A percentile compares a stretch with the other conserved stretches of the same genome.
phyloP scores from a whole-genome alignment of 1,139 yeast genomes.

The Nakaseomyces kungkrabaensis region DNA sequence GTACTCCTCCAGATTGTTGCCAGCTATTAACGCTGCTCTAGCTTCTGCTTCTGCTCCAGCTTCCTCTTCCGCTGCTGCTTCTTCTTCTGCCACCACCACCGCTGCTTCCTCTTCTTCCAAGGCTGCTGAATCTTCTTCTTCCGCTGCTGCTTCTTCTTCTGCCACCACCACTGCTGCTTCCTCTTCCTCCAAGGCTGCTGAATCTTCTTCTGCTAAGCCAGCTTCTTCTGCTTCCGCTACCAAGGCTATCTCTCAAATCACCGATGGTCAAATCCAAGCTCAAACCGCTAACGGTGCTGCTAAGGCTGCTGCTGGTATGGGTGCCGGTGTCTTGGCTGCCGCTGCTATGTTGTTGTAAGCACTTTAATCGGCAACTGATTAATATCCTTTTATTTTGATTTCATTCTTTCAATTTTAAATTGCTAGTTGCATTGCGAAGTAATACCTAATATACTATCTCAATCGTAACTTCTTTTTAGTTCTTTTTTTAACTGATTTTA shows the following conservation, averaged over 20 bases:
- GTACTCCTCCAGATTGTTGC: conserved; percentile 34
- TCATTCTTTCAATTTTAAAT: not conserved
- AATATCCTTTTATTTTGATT: not conserved
- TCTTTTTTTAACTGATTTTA: not conserved
- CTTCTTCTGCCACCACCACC: conserved; percentile 10
- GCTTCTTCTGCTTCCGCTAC: conserved; percentile 11
- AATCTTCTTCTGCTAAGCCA: conserved; percentile 6
- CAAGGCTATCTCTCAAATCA: conserved; percentile 41
- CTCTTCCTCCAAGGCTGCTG: not conserved
- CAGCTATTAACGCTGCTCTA: conserved; percentile 14
- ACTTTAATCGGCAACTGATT: not conserved
- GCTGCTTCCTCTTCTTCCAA: not conserved
- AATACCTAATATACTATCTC: not conserved
- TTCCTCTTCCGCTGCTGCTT: conserved; percentile 5
- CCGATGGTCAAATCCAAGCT: conserved; percentile 57
- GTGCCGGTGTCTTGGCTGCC: conserved; percentile 6
- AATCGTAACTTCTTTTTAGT: not conserved
- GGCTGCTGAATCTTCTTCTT: not conserved
- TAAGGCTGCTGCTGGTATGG: conserved; percentile 6
- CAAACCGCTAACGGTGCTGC: conserved; percentile 7
- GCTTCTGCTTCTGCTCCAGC: conserved; percentile 2
- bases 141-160: conserved; percentile 1
- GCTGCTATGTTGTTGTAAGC: conserved; percentile 6
- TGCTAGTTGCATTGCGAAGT: not conserved
- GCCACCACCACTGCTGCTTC: not conserved